Percentiles rank a stretch among this genome's conserved stretches.
These are phyloP conservation scores for Coccinonectria pachysandricola DNA, from an alignment of 2,329 filamentous ascomycete species.

Conservation along the genomic window DNA sequence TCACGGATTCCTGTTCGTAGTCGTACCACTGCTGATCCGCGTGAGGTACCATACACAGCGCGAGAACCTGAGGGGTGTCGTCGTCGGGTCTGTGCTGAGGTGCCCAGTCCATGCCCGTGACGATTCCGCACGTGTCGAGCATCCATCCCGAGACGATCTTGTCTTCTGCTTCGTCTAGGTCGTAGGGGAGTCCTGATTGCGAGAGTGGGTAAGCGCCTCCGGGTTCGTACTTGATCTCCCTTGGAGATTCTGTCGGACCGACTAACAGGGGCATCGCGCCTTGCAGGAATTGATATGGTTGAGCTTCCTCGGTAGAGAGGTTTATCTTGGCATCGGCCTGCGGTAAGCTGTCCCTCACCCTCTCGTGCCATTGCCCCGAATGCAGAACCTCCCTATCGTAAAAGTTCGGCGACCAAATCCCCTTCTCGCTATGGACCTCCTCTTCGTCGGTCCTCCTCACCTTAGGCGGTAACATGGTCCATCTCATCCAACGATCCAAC, in stretches of 20 bases:
- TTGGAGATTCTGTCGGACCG: slow-evolving; percentile 21
- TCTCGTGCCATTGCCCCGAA: slow-evolving; percentile 19
- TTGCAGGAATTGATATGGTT: slow-evolving; percentile 18
- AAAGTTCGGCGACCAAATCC: slow-evolving; percentile 30
- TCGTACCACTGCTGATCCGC: slow-evolving; percentile 36
- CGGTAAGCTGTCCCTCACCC: slow-evolving; percentile 11
- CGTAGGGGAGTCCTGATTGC: slow-evolving; percentile 21
- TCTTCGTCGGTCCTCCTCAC: slow-evolving; percentile 9
- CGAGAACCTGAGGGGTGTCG: slow-evolving; percentile 36
- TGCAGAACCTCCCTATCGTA: slow-evolving; percentile 24
- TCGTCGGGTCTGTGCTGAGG: slow-evolving; percentile 20
- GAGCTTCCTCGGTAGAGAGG: slow-evolving; percentile 18
- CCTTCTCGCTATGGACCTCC: slow-evolving; percentile 20
- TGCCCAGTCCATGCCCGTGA: slow-evolving; percentile 44
- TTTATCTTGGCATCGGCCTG: slow-evolving; percentile 5
- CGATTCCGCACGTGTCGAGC: slow-evolving; percentile 43
- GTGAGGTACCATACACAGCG: slow-evolving; percentile 40
- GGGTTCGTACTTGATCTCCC: slow-evolving; percentile 20
- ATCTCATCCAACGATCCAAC: slow-evolving; percentile 31
- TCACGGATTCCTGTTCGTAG: slow-evolving; percentile 27
- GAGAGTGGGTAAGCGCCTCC: slow-evolving; percentile 17
- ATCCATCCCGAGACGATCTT: slow-evolving; percentile 37
- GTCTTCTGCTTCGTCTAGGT: slow-evolving; percentile 12
- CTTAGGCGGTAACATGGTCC: slow-evolving; percentile 30
- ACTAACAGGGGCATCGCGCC: slow-evolving; percentile 24